These are phyloP conservation scores for Chrysanthemum lavandulifolium DNA, from an alignment of 129 eudicot species.

Conservation along the genomic window DNA sequence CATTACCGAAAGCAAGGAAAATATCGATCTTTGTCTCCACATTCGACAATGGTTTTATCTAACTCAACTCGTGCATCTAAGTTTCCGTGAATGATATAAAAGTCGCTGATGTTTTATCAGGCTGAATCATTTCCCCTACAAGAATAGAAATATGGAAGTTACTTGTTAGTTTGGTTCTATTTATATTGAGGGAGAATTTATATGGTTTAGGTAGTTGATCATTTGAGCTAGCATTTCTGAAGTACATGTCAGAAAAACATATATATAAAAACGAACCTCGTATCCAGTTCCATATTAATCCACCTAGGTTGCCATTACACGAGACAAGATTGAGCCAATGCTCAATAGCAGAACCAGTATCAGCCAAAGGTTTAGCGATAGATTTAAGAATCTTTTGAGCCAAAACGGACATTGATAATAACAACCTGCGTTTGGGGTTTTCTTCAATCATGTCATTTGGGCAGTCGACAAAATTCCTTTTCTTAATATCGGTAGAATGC, in stretches of 20 bases:
- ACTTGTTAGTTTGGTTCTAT: not conserved
- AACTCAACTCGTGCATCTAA: constrained; percentile 24
- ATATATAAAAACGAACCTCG: constrained; percentile 20
- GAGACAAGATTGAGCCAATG: constrained; percentile 24
- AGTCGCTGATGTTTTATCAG: constrained; percentile 12
- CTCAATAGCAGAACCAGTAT: constrained; percentile 17
- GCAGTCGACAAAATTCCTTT: constrained; percentile 17
- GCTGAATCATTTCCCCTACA: constrained; percentile 19
- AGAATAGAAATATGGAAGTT: not conserved
- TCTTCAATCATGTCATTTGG: constrained; percentile 12
- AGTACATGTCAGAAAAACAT: not conserved
- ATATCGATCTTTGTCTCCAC: constrained; percentile 22
- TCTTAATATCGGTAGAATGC: constrained; percentile 11
- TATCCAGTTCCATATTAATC: constrained; percentile 18
- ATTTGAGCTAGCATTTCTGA: not conserved
- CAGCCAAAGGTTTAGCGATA: constrained; percentile 12
- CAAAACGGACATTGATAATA: constrained; percentile 21
- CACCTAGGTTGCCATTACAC: constrained; percentile 18
- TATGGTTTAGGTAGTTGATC: not conserved
- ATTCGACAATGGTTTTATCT: constrained; percentile 16
- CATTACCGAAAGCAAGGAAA: constrained; percentile 20
- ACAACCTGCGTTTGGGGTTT: constrained; percentile 12
- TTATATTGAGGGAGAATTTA: not conserved
- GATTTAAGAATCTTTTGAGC: constrained; percentile 26
- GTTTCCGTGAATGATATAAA: constrained; percentile 19